Base-by-base conservation (phyloP, 441 rosid genomes). In the Bruguiera hainesii region DNA sequence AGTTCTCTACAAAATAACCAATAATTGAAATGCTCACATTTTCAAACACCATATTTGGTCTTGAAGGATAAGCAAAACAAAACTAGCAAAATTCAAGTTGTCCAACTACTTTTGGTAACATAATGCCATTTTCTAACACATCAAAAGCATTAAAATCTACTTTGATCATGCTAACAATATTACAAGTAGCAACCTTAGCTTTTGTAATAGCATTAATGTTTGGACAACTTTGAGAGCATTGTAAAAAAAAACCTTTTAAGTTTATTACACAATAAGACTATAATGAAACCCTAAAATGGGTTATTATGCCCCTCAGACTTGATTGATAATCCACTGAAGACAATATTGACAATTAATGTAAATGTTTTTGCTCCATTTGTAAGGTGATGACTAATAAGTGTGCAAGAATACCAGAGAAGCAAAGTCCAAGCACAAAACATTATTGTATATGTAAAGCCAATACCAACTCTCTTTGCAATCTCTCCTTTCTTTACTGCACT, bases 321-420 rank as follows among this genome's bases (percentile, higher is more conserved):
- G 21, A 78, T 95, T 82, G 85, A 92, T 93, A 92, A 87, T 75
- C 98, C 97, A 59, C 96, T 87, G n/a, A 71, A 85, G 69, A 92
- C 81, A 79, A 85, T 96, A 69, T 86, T 90, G 56, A 90, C 79
- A 56, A 92, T 90, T 13, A 93, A 85, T 50, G 98, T 87, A 75
- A 90, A 89, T 7, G 98, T 90, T 77, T 87, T 85, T 35, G 84
- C 98, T 16, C 98, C 97, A 51, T 82, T 84, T 8, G 86, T 82
- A 66, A 76, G 74, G 9, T 80, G 82, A 63, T 84, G 95, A 70
- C 97, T 83, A 55, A 92, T 90, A 23, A 92, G 91, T 28, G 80
- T 56, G 75, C 98, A 71, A 57, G 95, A 80, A 72, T 90, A 90
- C 98, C 98, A 90, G 52, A 89, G 87, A 63, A 87, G 88, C 76